These are phyloP conservation scores for Colletotrichum lupini DNA, from an alignment of 2,329 filamentous ascomycete species.

Conservation along the genomic window DNA sequence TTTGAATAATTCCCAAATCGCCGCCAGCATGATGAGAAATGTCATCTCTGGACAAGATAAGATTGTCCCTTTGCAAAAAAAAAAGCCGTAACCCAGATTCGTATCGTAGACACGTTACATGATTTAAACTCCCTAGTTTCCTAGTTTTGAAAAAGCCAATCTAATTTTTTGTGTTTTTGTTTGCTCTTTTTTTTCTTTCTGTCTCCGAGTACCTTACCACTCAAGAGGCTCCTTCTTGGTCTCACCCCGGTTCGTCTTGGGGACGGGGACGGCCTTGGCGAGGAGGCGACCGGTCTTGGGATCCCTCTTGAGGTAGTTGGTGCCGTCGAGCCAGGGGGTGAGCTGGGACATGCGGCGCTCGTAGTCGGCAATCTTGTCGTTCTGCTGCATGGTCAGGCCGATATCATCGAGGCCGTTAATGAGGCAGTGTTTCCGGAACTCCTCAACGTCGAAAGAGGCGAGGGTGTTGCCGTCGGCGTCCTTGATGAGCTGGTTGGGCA, in stretches of 20 bases:
- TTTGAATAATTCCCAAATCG: constrained; percentile 17
- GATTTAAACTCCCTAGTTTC: constrained; percentile 17
- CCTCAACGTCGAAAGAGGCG: constrained; percentile 86
- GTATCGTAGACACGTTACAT: constrained; percentile 32
- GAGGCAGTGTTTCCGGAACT: constrained; percentile 94
- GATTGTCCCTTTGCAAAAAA: constrained; percentile 14
- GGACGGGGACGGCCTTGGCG: constrained; percentile 75
- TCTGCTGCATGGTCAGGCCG: constrained; percentile 91
- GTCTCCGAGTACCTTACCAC: constrained; percentile 68
- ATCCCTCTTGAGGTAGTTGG: constrained; percentile 77
- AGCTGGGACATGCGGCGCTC: constrained; percentile 81
- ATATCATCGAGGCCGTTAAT: constrained; percentile 96
- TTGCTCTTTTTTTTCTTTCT: not conserved
- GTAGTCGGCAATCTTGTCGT: constrained; percentile 87
- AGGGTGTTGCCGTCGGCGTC: constrained; percentile 79
- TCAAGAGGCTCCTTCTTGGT: constrained; percentile 87
- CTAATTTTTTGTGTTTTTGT: not conserved
- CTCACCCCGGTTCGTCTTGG: constrained; percentile 90
- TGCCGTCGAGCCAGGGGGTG: constrained; percentile 93
- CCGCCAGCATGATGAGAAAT: not conserved
- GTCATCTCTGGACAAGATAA: not conserved
- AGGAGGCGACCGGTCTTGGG: constrained; percentile 66
- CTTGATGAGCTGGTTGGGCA: constrained; percentile 85
- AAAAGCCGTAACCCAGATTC: constrained; percentile 15
- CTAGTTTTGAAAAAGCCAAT: constrained; percentile 17